These are phyloP conservation scores for Penicillium crystallinum DNA, from an alignment of 495 filamentous ascomycete genomes.

Conservation along the genomic window DNA sequence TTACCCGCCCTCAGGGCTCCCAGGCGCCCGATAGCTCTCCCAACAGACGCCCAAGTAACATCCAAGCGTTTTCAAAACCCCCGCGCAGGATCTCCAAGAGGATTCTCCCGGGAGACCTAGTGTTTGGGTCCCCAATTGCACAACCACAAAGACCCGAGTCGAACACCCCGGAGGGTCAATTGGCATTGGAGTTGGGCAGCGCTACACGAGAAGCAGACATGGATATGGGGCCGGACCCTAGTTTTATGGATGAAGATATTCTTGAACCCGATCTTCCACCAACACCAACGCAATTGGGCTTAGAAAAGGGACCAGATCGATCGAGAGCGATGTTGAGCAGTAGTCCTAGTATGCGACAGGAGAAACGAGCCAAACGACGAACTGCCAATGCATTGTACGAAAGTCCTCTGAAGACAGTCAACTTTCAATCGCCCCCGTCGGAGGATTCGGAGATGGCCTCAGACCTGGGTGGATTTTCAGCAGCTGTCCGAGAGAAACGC, in stretches of 20 bases:
- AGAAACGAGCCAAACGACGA: constrained; percentile 25
- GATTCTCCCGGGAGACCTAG: constrained; percentile 41
- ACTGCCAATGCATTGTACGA: constrained; percentile 16
- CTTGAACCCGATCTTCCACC: constrained; percentile 67
- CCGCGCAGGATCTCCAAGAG: constrained; percentile 37
- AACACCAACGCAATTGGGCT: constrained; percentile 57
- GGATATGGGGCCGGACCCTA: constrained; percentile 16
- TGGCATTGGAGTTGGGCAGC: constrained; percentile 36
- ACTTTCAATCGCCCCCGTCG: constrained; percentile 11
- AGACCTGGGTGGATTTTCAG: constrained; percentile 13
- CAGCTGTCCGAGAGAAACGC: constrained; percentile 28
- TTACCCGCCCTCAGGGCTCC: constrained; percentile 28
- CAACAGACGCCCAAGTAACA: constrained; percentile 27
- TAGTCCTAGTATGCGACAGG: constrained; percentile 37
- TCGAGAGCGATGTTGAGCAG: constrained; percentile 36
- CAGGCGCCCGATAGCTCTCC: constrained; percentile 27
- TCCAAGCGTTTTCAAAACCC: constrained; percentile 38
- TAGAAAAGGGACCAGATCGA: constrained; percentile 41
- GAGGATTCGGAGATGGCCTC: constrained; percentile 4
- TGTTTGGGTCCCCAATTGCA: constrained; percentile 35
- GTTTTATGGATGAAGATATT: constrained; percentile 34
- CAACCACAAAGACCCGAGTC: constrained; percentile 18
- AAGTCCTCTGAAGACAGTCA: constrained; percentile 32
- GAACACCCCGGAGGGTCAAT: constrained; percentile 37
- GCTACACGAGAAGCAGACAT: constrained; percentile 24